Evolutionary conservation across 179 eudicot genomes (phyloP).

Genomic region (Spinacia oleracea): DNA sequence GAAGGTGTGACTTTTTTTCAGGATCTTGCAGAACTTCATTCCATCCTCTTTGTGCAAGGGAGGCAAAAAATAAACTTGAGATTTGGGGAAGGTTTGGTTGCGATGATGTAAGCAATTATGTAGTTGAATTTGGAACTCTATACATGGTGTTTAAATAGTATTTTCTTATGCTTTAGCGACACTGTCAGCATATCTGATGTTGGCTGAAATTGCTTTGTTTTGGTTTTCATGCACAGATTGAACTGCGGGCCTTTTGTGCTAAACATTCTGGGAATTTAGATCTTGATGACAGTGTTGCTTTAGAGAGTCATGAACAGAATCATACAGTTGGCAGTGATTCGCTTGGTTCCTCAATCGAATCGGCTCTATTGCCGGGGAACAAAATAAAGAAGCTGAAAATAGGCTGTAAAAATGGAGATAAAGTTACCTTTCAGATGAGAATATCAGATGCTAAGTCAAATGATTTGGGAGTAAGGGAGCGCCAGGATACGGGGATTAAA

Average conservation of each 20-base stretch:
- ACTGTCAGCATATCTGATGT: background rate
- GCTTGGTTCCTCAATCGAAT: constrained; percentile 26
- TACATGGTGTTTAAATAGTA: background rate
- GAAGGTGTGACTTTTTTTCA: constrained; percentile 24
- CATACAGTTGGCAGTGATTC: constrained; percentile 36
- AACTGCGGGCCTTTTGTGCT: constrained; percentile 81
- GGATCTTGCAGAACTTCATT: constrained; percentile 93
- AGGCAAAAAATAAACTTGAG: constrained; percentile 88
- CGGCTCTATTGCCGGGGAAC: constrained; percentile 25
- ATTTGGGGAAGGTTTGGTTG: constrained; percentile 92
- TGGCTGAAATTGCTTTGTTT: constrained; percentile 4
- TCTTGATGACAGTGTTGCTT: constrained; percentile 23
- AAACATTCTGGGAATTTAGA: constrained; percentile 64
- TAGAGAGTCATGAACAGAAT: constrained; percentile 36
- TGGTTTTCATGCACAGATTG: constrained; percentile 53
- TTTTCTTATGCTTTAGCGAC: background rate
- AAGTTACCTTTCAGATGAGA: constrained; percentile 38
- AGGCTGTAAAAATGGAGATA: constrained; percentile 57
- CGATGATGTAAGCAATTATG: constrained; percentile 73
- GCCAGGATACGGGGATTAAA: constrained; percentile 32
- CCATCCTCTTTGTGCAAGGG: constrained; percentile 97
- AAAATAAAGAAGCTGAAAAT: constrained; percentile 51
- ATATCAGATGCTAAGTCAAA: constrained; percentile 26
- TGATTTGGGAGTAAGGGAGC: constrained; percentile 32
- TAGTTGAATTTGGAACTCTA: background rate